A percentile compares a stretch with the other conserved stretches of the same genome.
These are phyloP conservation scores for Exophiala lecanii-corni DNA, from an alignment of 2,329 filamentous ascomycete species.

Conservation along the genomic window DNA sequence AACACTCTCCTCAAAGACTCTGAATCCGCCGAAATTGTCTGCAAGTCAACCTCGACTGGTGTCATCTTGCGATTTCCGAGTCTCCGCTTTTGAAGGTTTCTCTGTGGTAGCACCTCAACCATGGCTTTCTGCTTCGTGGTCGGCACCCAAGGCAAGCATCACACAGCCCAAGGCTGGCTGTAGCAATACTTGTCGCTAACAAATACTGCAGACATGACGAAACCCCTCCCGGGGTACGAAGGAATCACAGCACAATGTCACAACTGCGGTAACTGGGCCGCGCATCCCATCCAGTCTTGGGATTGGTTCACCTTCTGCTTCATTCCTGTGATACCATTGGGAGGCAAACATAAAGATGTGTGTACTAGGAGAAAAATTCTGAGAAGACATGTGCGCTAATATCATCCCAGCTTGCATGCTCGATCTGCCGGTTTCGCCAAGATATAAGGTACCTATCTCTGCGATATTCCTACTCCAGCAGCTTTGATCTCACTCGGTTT, in stretches of 20 bases:
- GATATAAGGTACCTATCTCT: constrained; percentile 17
- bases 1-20: too few species aligned
- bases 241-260: constrained; percentile 43
- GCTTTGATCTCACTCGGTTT: too few species aligned
- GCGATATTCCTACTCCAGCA: too few species aligned
- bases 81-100: too few species aligned
- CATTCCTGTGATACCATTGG: constrained; percentile 33
- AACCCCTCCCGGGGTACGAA: constrained; percentile 42
- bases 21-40: too few species aligned
- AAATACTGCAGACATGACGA: constrained; percentile 38
- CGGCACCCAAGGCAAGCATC: constrained; percentile 19
- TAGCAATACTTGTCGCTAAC: constrained; percentile 1
- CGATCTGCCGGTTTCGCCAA: constrained; percentile 26
- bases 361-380: background rate
- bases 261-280: constrained; percentile 45
- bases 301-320: constrained; percentile 46
- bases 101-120: too few species aligned
- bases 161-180: background rate
- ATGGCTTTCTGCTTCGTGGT: constrained; percentile 25
- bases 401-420: constrained; percentile 19
- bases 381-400: background rate
- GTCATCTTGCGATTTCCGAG: too few species aligned
- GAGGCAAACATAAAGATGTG: constrained; percentile 30
- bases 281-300: constrained; percentile 42
- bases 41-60: too few species aligned